These are phyloP conservation scores for Parastagonospora avenae DNA, from an alignment of 2,329 filamentous ascomycete species.

Conservation along the genomic window DNA sequence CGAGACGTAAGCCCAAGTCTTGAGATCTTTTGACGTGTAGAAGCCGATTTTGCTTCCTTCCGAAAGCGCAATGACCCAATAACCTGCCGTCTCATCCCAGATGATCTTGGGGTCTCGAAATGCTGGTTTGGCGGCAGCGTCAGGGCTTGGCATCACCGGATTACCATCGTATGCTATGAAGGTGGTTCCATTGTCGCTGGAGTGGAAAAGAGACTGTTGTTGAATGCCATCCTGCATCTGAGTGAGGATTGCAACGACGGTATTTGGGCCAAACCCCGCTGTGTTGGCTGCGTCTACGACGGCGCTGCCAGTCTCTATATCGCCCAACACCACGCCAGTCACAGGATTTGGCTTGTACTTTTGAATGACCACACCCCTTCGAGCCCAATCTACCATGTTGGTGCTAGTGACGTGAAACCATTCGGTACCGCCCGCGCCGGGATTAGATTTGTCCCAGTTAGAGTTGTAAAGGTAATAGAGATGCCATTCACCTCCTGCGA, in stretches of 20 bases:
- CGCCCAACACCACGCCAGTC: not conserved
- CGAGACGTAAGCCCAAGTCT: not conserved
- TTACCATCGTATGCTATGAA: not conserved
- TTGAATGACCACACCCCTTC: not conserved
- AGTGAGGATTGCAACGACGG: not conserved
- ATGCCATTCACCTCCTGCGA: not conserved
- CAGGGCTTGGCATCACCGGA: not conserved
- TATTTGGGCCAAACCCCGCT: not conserved
- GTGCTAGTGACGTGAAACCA: not conserved
- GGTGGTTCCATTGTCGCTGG: not conserved
- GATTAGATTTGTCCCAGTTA: not conserved
- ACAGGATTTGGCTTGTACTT: not conserved
- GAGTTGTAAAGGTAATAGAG: not conserved
- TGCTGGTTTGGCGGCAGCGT: not conserved
- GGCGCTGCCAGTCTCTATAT: not conserved
- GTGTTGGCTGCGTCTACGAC: not conserved
- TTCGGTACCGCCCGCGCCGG: not conserved
- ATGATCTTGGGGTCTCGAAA: not conserved
- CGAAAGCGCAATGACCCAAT: not conserved
- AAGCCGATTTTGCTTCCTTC: not conserved
- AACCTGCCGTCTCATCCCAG: not conserved
- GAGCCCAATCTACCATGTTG: not conserved
- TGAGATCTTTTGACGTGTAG: not conserved
- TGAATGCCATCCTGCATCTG: not conserved
- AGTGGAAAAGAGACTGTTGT: not conserved